phyloP scores from a whole-genome alignment of 1,284 basidiomycete genomes.

The Polyporus tsugae region DNA sequence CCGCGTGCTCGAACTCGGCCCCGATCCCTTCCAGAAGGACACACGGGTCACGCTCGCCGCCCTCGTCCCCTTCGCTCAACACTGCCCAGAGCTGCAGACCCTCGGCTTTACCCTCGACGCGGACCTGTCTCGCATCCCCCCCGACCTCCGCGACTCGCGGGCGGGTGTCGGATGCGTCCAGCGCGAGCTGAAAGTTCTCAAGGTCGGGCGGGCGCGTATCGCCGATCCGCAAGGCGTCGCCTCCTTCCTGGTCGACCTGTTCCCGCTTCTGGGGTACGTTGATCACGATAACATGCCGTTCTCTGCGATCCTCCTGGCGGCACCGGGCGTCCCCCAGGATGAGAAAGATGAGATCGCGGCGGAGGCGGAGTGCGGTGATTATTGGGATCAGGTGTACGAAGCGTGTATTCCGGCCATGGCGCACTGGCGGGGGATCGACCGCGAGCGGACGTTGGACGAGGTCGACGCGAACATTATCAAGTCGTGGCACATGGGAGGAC shows the following conservation, averaged over 20 bases:
- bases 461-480: background rate
- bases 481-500: background rate
- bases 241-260: background rate
- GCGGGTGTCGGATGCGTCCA: background rate
- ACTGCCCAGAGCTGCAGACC: background rate
- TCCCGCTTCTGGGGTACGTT: background rate
- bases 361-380: background rate
- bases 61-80: background rate
- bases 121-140: background rate
- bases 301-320: background rate
- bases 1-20: background rate
- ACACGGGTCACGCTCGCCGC: background rate
- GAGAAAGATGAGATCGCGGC: background rate
- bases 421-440: background rate
- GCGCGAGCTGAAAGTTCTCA: background rate
- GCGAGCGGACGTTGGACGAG: background rate
- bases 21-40: background rate
- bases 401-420: background rate
- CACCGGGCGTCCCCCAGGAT: background rate
- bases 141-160: background rate
- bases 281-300: background rate
- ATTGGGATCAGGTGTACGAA: background rate
- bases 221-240: background rate
- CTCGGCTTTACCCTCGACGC: background rate
- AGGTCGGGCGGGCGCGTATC: background rate